These are phyloP conservation scores for Goniomonas avonlea DNA, from an alignment of 78 protist species.

Conservation along the genomic window DNA sequence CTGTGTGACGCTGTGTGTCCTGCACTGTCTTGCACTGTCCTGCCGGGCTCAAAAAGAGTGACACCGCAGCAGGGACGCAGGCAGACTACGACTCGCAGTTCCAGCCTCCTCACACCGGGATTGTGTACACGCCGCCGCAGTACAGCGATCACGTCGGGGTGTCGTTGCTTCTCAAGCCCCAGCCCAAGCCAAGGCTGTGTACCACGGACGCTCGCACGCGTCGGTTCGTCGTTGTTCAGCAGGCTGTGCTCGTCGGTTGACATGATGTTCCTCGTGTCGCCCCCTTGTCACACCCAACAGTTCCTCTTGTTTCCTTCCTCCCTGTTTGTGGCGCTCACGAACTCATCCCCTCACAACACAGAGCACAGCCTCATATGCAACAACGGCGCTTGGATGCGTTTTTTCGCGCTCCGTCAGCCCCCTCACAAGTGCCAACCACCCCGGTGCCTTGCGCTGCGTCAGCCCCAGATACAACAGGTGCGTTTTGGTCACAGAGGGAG, in stretches of 20 bases:
- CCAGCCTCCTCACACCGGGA: conserved; percentile 1
- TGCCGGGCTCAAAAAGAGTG: too few species aligned
- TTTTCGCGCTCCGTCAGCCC: too few species aligned
- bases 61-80: too few species aligned
- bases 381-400: not conserved
- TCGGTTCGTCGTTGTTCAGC: not conserved
- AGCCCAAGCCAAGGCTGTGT: not conserved
- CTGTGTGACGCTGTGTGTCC: too few species aligned
- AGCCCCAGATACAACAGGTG: too few species aligned
- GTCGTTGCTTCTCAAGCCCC: not conserved
- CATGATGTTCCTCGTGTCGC: not conserved
- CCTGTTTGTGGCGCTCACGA: not conserved
- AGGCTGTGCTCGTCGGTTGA: not conserved
- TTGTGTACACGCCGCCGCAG: conserved; percentile 15
- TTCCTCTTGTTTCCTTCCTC: not conserved
- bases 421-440: too few species aligned
- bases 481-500: too few species aligned
- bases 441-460: too few species aligned
- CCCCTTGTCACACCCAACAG: not conserved
- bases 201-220: not conserved
- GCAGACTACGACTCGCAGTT: conserved; percentile 22
- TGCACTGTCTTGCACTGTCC: too few species aligned
- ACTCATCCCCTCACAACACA: not conserved
- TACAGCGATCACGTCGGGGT: conserved; percentile 3
- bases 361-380: not conserved